phyloP scores from a whole-genome alignment of 2,329 filamentous ascomycete species.

The Nothopassalora personata region DNA sequence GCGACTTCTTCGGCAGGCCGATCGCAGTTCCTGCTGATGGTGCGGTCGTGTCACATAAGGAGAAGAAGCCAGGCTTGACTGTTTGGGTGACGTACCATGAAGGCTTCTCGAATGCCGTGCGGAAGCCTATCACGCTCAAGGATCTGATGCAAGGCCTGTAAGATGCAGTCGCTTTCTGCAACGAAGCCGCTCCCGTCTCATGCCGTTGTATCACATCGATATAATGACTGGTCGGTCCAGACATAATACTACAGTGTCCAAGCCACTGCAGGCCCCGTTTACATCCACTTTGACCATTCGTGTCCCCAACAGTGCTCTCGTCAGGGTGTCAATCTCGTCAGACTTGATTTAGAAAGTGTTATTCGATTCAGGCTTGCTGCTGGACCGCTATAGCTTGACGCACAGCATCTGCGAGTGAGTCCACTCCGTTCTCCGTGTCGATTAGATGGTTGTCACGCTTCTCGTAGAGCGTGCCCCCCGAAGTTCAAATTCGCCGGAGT shows the following conservation, averaged over 20 bases:
- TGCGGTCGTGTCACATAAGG: slow-evolving; percentile 30
- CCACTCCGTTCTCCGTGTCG: slow-evolving; percentile 42
- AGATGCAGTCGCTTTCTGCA: neutral
- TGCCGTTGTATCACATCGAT: too few relatives aligned
- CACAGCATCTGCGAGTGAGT: slow-evolving; percentile 49
- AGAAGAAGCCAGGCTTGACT: slow-evolving; percentile 48
- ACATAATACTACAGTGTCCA: neutral
- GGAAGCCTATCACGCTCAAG: slow-evolving; percentile 75
- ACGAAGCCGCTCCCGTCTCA: too few relatives aligned
- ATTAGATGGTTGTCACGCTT: slow-evolving; percentile 61
- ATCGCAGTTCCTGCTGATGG: slow-evolving; percentile 47
- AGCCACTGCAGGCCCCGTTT: too few relatives aligned
- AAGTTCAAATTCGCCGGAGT: slow-evolving; percentile 64
- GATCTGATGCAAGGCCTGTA: slow-evolving; percentile 68
- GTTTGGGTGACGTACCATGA: slow-evolving; percentile 90
- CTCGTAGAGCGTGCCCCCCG: slow-evolving; percentile 66
- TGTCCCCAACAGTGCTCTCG: too few relatives aligned
- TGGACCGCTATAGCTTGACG: slow-evolving; percentile 29
- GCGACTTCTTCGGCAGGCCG: slow-evolving; percentile 80
- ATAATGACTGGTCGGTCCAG: too few relatives aligned
- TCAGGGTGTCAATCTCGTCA: too few relatives aligned
- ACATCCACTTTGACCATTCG: too few relatives aligned
- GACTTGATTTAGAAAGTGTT: too few relatives aligned
- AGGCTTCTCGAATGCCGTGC: slow-evolving; percentile 85
- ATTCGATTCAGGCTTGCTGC: neutral